phyloP scores from a whole-genome alignment of 2,329 filamentous ascomycete species.

The Aspergillus sp. region DNA sequence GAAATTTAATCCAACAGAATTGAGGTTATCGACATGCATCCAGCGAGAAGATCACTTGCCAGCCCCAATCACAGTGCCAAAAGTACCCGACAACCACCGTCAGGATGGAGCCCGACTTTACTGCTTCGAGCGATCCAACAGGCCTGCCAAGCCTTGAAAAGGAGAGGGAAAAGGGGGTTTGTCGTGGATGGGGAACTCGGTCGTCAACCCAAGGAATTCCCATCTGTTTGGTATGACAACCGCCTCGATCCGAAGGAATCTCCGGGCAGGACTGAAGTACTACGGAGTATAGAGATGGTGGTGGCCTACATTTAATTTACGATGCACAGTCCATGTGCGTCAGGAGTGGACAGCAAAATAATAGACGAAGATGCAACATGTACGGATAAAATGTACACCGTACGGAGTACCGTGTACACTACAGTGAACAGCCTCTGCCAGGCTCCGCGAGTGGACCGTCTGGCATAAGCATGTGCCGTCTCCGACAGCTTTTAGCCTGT shows the following conservation, averaged over 20 bases:
- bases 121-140: background rate
- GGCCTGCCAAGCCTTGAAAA: background rate
- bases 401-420: too few species aligned
- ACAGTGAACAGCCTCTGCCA: background rate
- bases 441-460: constrained; percentile 14
- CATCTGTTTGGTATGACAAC: too few species aligned
- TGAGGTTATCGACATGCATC: background rate
- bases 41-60: background rate
- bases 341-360: background rate
- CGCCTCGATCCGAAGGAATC: too few species aligned
- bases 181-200: background rate
- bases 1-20: background rate
- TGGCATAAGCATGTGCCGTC: constrained; percentile 21
- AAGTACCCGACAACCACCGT: background rate
- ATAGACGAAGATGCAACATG: too few species aligned
- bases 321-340: background rate
- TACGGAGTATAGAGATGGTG: background rate
- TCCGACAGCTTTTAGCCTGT: constrained; percentile 22
- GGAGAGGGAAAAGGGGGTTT: background rate
- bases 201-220: too few species aligned
- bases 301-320: background rate
- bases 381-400: too few species aligned
- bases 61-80: background rate
- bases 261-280: background rate
- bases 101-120: background rate